phyloP scores from a whole-genome alignment of 371 early-diverging fungal species.

The Mortierella sp. region DNA sequence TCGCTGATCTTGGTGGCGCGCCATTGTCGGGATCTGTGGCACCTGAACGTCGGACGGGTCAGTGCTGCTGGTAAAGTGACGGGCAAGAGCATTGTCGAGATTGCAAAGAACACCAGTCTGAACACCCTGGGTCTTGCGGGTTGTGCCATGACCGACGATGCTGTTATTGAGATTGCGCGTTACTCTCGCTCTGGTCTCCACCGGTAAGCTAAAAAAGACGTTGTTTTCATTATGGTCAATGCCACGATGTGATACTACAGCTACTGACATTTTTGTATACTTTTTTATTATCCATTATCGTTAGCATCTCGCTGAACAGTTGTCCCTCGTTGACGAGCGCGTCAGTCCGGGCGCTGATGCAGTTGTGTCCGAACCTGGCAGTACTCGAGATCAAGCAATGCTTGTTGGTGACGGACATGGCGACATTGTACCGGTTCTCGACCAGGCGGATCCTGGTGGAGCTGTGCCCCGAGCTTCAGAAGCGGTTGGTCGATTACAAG shows the following conservation, averaged over 20 bases:
- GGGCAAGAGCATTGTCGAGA: conserved; percentile 61
- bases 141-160: conserved; percentile 69
- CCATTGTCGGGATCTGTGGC: conserved; percentile 62
- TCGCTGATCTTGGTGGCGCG: conserved; percentile 62
- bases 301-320: conserved; percentile 68
- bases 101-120: conserved; percentile 66
- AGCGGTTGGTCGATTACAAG: conserved; percentile 46
- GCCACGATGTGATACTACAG: neutral
- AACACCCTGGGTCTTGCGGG: conserved; percentile 71
- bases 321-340: conserved; percentile 68
- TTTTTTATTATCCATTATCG: neutral
- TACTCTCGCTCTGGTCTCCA: conserved; percentile 62
- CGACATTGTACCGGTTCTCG: conserved; percentile 47
- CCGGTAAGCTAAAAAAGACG: conserved; percentile 36
- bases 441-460: conserved; percentile 48
- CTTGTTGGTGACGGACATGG: conserved; percentile 52
- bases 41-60: conserved; percentile 71
- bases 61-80: conserved; percentile 67
- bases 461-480: conserved; percentile 49
- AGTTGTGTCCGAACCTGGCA: conserved; percentile 63
- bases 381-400: conserved; percentile 77
- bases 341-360: conserved; percentile 61
- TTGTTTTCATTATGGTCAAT: conserved; percentile 2
- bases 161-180: conserved; percentile 65
- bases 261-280: neutral